Evolutionary conservation across 2,329 filamentous ascomycete genomes (phyloP), one percentile per base, ranked within the genome.

Genomic region (Sphaceloma murrayae): DNA sequence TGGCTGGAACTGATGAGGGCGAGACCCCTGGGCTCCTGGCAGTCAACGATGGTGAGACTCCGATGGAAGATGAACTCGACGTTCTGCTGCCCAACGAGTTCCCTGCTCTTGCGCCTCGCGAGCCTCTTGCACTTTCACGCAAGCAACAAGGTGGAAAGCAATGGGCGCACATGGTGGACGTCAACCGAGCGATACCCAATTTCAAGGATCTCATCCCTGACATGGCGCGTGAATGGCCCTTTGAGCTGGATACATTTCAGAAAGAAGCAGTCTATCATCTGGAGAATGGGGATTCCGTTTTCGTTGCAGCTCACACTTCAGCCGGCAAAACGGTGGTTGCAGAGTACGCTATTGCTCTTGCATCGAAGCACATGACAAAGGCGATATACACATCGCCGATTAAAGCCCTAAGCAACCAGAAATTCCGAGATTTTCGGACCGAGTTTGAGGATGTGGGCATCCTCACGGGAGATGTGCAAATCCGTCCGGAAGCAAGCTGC

Each of bases 371-470:
- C 61, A 96, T 96, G 89, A 98, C 91, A 6, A 98, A 98, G 62
- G 89, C 91, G 16, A 98, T 98, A 51, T 98, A 98, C 62, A 98
- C 91, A 0, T 96, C 91, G 0, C 91, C 91, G 0, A 98, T 98
- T 69, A 98, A 98, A 62, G 91, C 91, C 2, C 69, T 98, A 46
- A 96, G 91, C 65, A 98, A 98, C 59, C 91, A 98, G 59, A 98
- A 98, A 62, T 98, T 96, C 64, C 78, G 91, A 51, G 91, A 98
- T 60, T 98, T 98, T 61, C 77, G 87, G 46, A 75, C 80, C 46
- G 79, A 77, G 0, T 98, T 98, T 56, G 87, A 94, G 48, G 91
- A 98, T 62, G 91, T 98, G 13, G 91, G 91, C 11, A 96, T 98
- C 51, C 66, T 98, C 51, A 98, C 91, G 0, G 91, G 91, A 48